Evolutionary conservation across 176 grass and related monocot species (phyloP).

Genomic region (Urochloa ruziziensis): DNA sequence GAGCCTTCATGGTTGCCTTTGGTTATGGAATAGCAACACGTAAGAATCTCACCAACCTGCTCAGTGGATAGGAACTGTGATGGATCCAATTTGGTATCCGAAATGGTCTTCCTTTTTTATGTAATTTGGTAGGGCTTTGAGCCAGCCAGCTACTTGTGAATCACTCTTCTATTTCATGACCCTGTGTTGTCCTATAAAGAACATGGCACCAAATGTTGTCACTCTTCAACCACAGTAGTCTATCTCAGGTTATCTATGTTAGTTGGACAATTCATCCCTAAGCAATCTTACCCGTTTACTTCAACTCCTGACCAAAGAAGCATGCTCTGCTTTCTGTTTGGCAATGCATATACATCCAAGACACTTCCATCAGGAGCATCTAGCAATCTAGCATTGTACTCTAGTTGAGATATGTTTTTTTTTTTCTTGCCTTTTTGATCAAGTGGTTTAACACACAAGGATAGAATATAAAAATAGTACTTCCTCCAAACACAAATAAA

Average conservation of each 20-base stretch:
- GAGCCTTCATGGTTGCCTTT: slow-evolving; percentile 8
- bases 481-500: background rate
- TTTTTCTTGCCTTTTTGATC: background rate
- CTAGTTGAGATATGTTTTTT: too few species aligned
- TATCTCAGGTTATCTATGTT: slow-evolving; percentile 9
- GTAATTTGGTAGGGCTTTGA: background rate
- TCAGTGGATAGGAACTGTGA: background rate
- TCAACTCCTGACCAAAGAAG: background rate
- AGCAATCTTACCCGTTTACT: slow-evolving; percentile 17
- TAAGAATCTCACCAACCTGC: slow-evolving; percentile 1
- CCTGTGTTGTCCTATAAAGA: background rate
- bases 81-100: slow-evolving; percentile 11
- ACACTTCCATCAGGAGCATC: background rate
- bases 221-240: background rate
- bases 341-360: background rate
- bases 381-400: background rate
- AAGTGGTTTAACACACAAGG: background rate
- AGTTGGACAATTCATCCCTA: slow-evolving; percentile 26
- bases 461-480: background rate
- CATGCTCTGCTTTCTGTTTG: background rate
- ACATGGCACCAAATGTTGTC: background rate
- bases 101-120: background rate
- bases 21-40: background rate
- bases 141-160: background rate
- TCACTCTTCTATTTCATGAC: background rate